Evolutionary conservation across 768 basidiomycete genomes (phyloP).

Genomic region (Leccinum pellstonianum): DNA sequence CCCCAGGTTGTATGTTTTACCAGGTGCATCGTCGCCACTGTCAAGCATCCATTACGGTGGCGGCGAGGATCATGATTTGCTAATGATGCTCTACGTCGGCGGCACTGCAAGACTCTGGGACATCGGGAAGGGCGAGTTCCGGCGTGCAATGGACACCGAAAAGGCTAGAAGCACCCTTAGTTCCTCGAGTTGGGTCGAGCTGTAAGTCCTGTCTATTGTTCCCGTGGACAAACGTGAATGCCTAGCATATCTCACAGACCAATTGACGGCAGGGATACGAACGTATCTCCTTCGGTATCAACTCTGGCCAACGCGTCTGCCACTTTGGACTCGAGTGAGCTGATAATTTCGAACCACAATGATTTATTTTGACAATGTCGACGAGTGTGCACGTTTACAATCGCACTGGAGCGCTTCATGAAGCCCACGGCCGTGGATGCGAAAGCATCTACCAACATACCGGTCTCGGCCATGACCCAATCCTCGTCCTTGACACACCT

Average conservation of each 20-base stretch:
- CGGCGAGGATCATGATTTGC: conserved; percentile 47
- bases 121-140: conserved; percentile 74
- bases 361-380: conserved; percentile 16
- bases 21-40: conserved; percentile 73
- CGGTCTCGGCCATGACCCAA: conserved; percentile 34
- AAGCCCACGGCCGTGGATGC: conserved; percentile 47
- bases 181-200: conserved; percentile 70
- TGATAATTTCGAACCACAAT: conserved; percentile 1
- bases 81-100: conserved; percentile 75
- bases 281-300: conserved; percentile 25
- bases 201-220: conserved; percentile 44
- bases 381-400: conserved; percentile 47
- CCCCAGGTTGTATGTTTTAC: conserved; percentile 72
- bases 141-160: conserved; percentile 74
- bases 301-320: conserved; percentile 20
- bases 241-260: conserved; percentile 13
- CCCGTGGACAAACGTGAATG: not conserved
- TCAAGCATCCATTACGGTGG: conserved; percentile 60
- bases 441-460: conserved; percentile 50
- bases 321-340: conserved; percentile 27
- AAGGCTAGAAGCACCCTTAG: conserved; percentile 74
- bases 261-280: conserved; percentile 29
- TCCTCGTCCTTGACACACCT: conserved; percentile 53
- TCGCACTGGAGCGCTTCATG: conserved; percentile 54
- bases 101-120: conserved; percentile 88